These are phyloP conservation scores for Phyllostachys edulis DNA, from an alignment of 176 grass and related monocot genomes.

Conservation along the genomic window DNA sequence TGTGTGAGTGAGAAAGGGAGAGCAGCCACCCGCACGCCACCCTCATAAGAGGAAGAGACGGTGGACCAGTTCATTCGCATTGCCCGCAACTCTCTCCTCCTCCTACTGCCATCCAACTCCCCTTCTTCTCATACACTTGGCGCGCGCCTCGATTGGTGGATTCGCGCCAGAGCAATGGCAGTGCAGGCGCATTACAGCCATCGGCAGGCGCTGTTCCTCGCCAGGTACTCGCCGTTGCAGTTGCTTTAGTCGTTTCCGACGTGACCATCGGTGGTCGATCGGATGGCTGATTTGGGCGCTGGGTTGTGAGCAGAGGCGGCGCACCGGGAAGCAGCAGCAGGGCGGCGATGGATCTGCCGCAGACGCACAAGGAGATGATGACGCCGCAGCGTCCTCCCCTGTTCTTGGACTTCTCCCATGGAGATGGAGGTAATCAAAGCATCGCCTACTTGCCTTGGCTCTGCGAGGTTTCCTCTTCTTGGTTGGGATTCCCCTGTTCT, in stretches of 20 bases:
- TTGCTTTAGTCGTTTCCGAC: not conserved
- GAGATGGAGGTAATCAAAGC: conserved; percentile 22
- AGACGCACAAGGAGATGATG: not conserved
- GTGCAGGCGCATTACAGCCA: conserved; percentile 37
- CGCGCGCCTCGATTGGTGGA: conserved; percentile 21
- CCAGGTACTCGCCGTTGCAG: conserved; percentile 21
- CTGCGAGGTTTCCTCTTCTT: not conserved
- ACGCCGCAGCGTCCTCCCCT: conserved; percentile 11
- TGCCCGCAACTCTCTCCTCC: conserved; percentile 45
- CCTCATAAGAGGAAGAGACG: conserved; percentile 46
- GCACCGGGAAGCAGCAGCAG: conserved; percentile 5
- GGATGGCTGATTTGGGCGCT: conserved; percentile 34
- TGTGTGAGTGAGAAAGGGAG: not conserved
- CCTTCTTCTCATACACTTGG: not conserved
- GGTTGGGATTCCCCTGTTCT: not conserved
- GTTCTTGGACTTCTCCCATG: conserved; percentile 30
- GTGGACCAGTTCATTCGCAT: conserved; percentile 54
- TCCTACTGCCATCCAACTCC: conserved; percentile 15
- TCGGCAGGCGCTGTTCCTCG: conserved; percentile 20
- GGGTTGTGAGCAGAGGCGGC: conserved; percentile 19
- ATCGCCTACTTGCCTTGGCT: not conserved
- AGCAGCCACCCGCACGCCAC: not conserved
- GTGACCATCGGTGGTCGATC: not conserved
- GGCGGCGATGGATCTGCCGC: conserved; percentile 5
- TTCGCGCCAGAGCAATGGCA: conserved; percentile 27